These are phyloP conservation scores for Tricharina praecox DNA, from an alignment of 495 filamentous ascomycete genomes.

Conservation along the genomic window DNA sequence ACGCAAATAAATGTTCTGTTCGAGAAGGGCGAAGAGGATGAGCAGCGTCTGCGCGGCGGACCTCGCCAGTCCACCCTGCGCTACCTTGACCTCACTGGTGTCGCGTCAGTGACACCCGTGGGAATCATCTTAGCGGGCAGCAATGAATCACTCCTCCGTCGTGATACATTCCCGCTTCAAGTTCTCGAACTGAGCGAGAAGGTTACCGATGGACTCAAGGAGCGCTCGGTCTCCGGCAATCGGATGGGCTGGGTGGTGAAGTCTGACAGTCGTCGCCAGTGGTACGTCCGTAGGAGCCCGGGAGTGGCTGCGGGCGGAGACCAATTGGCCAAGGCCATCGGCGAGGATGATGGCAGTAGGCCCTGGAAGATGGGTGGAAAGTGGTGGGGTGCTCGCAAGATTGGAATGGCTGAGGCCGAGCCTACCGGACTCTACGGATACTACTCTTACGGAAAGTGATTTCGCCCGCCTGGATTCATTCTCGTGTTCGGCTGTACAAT, in stretches of 20 bases:
- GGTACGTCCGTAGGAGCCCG: constrained; percentile 43
- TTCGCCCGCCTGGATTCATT: no score
- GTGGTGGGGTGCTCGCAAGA: constrained; percentile 77
- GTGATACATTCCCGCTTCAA: constrained; percentile 50
- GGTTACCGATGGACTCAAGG: constrained; percentile 44
- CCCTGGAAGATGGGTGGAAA: constrained; percentile 81
- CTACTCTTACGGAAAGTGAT: constrained; percentile 51
- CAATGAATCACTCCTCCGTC: constrained; percentile 41
- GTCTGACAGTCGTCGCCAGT: constrained; percentile 50
- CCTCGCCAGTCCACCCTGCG: constrained; percentile 39
- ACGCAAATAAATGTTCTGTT: constrained; percentile 46
- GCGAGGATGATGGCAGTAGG: constrained; percentile 35
- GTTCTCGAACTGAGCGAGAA: constrained; percentile 67
- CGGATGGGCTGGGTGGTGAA: constrained; percentile 47
- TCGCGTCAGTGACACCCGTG: constrained; percentile 40
- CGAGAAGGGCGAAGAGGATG: constrained; percentile 31
- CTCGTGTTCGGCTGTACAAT: no score
- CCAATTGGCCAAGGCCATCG: constrained; percentile 27
- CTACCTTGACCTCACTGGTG: constrained; percentile 56
- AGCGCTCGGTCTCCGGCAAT: constrained; percentile 30
- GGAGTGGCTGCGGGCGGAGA: constrained; percentile 28
- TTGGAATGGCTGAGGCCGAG: constrained; percentile 58
- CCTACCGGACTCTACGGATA: constrained; percentile 75
- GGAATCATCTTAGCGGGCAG: constrained; percentile 41
- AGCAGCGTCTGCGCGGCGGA: constrained; percentile 19